Percentiles rank a stretch among this genome's conserved stretches.
Evolutionary conservation across 2,329 filamentous ascomycete species (phyloP).

Genomic region (Penicillium sp.): DNA sequence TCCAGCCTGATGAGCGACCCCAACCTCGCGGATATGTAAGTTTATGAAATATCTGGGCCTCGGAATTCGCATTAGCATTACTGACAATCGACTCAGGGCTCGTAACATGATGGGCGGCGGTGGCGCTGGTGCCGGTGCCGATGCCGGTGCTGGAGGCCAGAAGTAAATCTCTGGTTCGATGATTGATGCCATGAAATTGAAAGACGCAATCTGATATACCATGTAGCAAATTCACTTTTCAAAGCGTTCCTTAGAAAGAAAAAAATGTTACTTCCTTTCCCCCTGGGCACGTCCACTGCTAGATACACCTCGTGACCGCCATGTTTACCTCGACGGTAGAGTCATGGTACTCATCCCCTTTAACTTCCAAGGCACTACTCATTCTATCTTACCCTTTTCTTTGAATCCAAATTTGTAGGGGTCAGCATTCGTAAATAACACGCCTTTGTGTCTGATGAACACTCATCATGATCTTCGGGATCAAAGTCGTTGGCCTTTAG

Average conservation of each 20-base stretch:
- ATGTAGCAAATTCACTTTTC: constrained; percentile 18
- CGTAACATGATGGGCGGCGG: constrained; percentile 66
- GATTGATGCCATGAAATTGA: constrained; percentile 18
- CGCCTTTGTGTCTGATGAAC: no score
- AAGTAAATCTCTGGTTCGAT: constrained; percentile 16
- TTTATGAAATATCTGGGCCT: constrained; percentile 26
- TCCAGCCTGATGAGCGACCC: constrained; percentile 86
- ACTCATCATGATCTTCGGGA: no score
- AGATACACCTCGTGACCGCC: not conserved
- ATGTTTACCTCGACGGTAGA: not conserved
- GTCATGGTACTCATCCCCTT: not conserved
- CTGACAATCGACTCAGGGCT: constrained; percentile 49
- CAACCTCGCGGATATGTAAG: constrained; percentile 88
- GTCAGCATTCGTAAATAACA: no score
- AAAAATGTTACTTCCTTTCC: constrained; percentile 7
- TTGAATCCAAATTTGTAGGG: no score
- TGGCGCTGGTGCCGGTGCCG: constrained; percentile 6
- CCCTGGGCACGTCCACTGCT: not conserved
- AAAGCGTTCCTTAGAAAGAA: constrained; percentile 22
- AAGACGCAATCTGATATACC: constrained; percentile 23
- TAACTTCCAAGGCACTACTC: no score
- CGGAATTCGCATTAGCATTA: not conserved
- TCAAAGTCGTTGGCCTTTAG: no score
- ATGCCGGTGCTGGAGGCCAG: constrained; percentile 17
- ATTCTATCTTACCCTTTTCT: no score